Percentiles rank a stretch among this genome's conserved stretches.
These are phyloP conservation scores for Salix arbutifolia DNA, from an alignment of 345 rosid species.

Conservation along the genomic window DNA sequence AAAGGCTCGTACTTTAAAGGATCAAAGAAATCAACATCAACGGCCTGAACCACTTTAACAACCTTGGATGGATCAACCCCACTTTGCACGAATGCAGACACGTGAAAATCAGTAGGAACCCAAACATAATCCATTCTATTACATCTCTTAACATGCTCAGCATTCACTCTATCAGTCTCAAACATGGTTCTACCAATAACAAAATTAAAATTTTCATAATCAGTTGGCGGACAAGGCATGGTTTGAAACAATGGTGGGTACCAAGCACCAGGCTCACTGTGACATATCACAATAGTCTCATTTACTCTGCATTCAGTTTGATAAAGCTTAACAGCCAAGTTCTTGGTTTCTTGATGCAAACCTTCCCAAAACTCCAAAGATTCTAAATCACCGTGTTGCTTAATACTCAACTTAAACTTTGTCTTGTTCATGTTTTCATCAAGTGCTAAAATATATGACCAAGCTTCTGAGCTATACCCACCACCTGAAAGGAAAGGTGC, in stretches of 20 bases:
- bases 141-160: conserved; percentile 57
- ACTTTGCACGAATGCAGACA: conserved; percentile 57
- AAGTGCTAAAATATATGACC: conserved; percentile 71
- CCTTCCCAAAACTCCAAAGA: conserved; percentile 71
- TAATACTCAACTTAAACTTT: conserved; percentile 48
- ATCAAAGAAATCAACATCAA: conserved; percentile 68
- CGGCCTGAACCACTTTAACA: conserved; percentile 72
- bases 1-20: conserved; percentile 50
- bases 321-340: conserved; percentile 46
- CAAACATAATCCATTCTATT: conserved; percentile 72
- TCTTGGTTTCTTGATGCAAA: conserved; percentile 42
- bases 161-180: conserved; percentile 71
- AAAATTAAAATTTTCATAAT: conserved; percentile 40
- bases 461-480: conserved; percentile 89
- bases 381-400: conserved; percentile 73
- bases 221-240: conserved; percentile 69
- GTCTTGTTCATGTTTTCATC: conserved; percentile 23
- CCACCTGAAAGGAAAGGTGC: conserved; percentile 93
- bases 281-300: conserved; percentile 74
- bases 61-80: conserved; percentile 77
- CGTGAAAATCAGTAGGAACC: conserved; percentile 89
- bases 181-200: conserved; percentile 90
- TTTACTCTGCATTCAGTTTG: conserved; percentile 43
- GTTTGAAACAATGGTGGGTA: conserved; percentile 78
- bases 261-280: conserved; percentile 97